Conservation (phyloP, 441 rosid species). For the Syzygium syzygioides region DNA sequence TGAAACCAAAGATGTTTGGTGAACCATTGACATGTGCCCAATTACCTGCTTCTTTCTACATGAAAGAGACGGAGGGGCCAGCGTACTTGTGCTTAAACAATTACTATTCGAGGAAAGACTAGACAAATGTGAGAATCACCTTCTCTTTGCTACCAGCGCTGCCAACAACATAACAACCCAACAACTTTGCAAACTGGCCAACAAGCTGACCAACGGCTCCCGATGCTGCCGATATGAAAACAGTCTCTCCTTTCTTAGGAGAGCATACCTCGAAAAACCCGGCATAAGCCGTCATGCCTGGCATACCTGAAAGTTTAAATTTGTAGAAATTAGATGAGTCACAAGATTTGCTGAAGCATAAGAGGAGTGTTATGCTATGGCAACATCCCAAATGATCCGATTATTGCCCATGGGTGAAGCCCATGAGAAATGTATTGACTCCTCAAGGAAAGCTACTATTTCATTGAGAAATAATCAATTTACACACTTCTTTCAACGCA, state of each 20-base stretch:
- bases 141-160: slow-evolving; percentile 44
- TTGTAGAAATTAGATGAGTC: neutral
- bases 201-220: slow-evolving; percentile 57
- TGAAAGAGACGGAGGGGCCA: neutral
- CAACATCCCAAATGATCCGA: neutral
- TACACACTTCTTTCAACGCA: neutral
- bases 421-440: neutral
- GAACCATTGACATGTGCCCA: neutral
- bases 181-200: slow-evolving; percentile 49
- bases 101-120: neutral
- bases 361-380: neutral
- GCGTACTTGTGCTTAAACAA: neutral
- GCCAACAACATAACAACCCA: slow-evolving; percentile 56
- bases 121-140: slow-evolving; percentile 6
- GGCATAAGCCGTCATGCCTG: slow-evolving; percentile 42
- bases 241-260: slow-evolving; percentile 35
- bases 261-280: slow-evolving; percentile 36
- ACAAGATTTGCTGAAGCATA: neutral
- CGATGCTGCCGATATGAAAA: slow-evolving; percentile 37
- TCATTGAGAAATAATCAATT: neutral
- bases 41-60: neutral
- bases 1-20: neutral
- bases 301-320: slow-evolving; percentile 22
- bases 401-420: neutral
- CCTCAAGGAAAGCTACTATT: neutral